Evolutionary conservation across 352 stramenopile species (phyloP).

Genomic region (Phytopythium delawarense): DNA sequence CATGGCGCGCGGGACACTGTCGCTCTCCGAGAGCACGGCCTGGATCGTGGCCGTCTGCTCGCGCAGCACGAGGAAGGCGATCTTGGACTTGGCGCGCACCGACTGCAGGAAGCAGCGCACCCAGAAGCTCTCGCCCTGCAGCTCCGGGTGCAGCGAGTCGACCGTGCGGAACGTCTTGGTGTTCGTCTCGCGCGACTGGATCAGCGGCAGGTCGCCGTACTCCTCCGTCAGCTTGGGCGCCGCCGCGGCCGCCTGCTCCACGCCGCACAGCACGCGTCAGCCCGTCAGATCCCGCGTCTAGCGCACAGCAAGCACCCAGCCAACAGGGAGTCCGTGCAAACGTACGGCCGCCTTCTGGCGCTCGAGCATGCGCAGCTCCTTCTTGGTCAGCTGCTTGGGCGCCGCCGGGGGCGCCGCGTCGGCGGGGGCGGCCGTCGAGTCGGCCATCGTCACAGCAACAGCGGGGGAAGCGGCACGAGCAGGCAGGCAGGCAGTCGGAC

Average conservation of each 20-base stretch:
- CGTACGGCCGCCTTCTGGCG: slow-evolving; percentile 74
- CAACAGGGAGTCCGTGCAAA: not conserved
- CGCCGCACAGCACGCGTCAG: not conserved
- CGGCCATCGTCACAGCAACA: slow-evolving; percentile 28
- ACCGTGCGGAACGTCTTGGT: slow-evolving; percentile 62
- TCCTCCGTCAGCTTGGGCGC: slow-evolving; percentile 75
- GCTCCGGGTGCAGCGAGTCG: slow-evolving; percentile 47
- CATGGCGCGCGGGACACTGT: slow-evolving; percentile 92
- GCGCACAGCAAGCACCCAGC: too few species aligned
- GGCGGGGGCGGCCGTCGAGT: slow-evolving; percentile 24
- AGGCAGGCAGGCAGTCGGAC: not conserved
- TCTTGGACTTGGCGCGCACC: slow-evolving; percentile 92
- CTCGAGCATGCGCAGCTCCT: slow-evolving; percentile 87
- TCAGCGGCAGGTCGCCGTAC: slow-evolving; percentile 86
- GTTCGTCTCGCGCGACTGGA: slow-evolving; percentile 87
- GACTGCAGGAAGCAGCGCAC: slow-evolving; percentile 94
- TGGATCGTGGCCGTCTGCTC: slow-evolving; percentile 97
- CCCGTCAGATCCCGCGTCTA: not conserved
- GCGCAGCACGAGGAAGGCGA: slow-evolving; percentile 96
- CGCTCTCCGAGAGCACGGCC: slow-evolving; percentile 84
- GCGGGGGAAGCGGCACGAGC: not conserved
- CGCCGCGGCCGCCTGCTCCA: slow-evolving; percentile 34
- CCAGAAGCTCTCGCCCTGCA: slow-evolving; percentile 90
- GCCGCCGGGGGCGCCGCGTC: slow-evolving; percentile 3
- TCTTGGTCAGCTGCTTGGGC: slow-evolving; percentile 87